Evolutionary conservation across 805 yeast genomes (phyloP), one percentile per base, ranked within the genome.

Genomic region (Metschnikowia corniflorae): DNA sequence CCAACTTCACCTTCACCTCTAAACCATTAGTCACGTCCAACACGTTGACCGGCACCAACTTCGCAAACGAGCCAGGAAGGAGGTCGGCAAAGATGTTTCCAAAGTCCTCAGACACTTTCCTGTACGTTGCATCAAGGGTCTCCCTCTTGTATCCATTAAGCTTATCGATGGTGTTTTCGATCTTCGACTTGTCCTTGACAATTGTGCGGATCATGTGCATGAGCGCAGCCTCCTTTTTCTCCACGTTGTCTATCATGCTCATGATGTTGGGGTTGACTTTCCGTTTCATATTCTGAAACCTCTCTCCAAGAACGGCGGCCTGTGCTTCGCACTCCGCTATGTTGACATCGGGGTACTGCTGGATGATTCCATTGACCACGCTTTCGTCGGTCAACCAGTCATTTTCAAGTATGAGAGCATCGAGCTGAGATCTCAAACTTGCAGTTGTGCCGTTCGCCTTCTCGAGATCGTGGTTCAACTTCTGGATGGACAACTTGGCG

Each of bases 201-300:
- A 89, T 87, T 5, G 95, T 87, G 43, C 71, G 75, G 46, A 91
- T 83, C 89, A 86, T 88, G 7, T 76, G 72, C 48, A 77, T 81
- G 52, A 91, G 69, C 4, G 89, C 71, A 7, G 70, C 57, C 54
- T 88, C 97, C 55, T 87, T 86, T 70, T 83, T 87, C 56, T 88
- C 96, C 18, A 86, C 94, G 47, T 80, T 86, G 52, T 88, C 96
- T 44, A 87, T 86, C 84, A 84, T 85, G 51, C 80, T 80, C 95
- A 85, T 85, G 44, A 87, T 86, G 53, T 88, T 84, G 2, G 82
- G 72, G 50, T 88, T 87, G 13, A 89, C 95, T 46, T 81, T 86
- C 38, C 87, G 73, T 61, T 76, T 82, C 84, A 91, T 78, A 4
- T 75, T 76, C 37, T 77, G 72, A 51, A 79, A 77, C 43, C 78